Base-by-base conservation (phyloP, 2,329 filamentous ascomycete genomes). In the Penicillium sp. region DNA sequence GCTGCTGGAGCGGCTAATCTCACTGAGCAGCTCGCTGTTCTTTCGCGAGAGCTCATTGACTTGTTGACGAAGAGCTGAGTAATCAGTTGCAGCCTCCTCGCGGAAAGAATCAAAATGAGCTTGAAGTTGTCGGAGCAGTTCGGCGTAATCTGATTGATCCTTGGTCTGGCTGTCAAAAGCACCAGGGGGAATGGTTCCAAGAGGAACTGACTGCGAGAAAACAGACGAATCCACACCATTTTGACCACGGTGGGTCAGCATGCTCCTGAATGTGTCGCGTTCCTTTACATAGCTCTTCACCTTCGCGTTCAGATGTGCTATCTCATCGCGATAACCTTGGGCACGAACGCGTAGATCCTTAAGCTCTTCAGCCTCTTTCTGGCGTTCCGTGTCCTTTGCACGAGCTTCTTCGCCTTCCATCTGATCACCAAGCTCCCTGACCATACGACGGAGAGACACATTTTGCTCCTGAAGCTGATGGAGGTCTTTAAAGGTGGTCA, bases 241-340 rank as follows among this genome's bases (percentile, higher is more conserved):
- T 64, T 79, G 76, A 12, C 79, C 78, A 41, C 80, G 75, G 45
- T 92, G 85, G 50, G 90, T 85, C 18, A 95, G 76, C 71, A 96
- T 89, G 35, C 89, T 87, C 14, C 90, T 82, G 80, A 95, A 96
- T 79, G 95, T 95, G 60, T 98, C 90, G 45, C 92, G 82, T 67
- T 98, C 92, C 54, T 88, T 86, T 60, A 92, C 87, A 62, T 94
- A 95, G 61, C 86, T 94, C 69, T 95, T 86, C 47, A 88, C 85
- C 40, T 89, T 85, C 18, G 84, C 80, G 29, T 84, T 79, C 49
- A 95, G 82, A 9, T 84, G 84, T 50, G 82, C 79, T 35, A 94
- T 79, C 59, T 95, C 88, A 48, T 95, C 90, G 41, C 86, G 80
- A 62, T 81, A 90, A 62, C 84, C 80, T 49, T 82, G 75, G 15